Conservation (phyloP, 164 flowering plant genomes). For the Magnolia sinica region DNA sequence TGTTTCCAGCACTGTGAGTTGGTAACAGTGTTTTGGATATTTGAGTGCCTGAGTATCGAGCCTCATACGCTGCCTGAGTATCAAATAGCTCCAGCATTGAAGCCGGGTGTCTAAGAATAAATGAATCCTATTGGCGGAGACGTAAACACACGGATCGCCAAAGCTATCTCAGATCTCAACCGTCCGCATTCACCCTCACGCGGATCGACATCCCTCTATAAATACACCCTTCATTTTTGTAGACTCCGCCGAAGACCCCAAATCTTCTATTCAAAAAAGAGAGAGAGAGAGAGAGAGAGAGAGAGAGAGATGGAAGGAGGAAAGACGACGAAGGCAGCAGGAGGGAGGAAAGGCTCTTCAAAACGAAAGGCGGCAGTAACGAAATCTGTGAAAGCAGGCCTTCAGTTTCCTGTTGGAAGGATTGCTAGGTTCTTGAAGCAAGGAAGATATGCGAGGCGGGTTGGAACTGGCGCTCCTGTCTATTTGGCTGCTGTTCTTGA, state of each 20-base stretch:
- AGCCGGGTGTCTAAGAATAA: too few species aligned
- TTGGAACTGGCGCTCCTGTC: slow-evolving; percentile 52
- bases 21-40: too few species aligned
- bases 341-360: not conserved
- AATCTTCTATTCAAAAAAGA: not conserved
- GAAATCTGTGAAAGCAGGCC: slow-evolving; percentile 3
- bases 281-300: not conserved
- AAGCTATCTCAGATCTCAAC: not conserved
- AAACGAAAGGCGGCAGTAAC: not conserved
- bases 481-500: slow-evolving; percentile 62
- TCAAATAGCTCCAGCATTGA: too few species aligned
- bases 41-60: too few species aligned
- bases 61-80: too few species aligned
- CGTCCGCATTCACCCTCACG: not conserved
- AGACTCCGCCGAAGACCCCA: not conserved
- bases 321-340: slow-evolving; percentile 1
- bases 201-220: slow-evolving; percentile 7
- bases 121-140: not conserved
- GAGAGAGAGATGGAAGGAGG: slow-evolving; percentile 3
- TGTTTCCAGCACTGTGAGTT: too few species aligned
- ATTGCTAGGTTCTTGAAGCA: slow-evolving; percentile 37
- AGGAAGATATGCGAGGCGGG: slow-evolving; percentile 49
- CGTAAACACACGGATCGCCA: not conserved
- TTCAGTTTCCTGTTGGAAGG: slow-evolving; percentile 5
- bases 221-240: not conserved